Base-by-base conservation (phyloP, 179 eudicot genomes). In the Amaranthus tricolor region DNA sequence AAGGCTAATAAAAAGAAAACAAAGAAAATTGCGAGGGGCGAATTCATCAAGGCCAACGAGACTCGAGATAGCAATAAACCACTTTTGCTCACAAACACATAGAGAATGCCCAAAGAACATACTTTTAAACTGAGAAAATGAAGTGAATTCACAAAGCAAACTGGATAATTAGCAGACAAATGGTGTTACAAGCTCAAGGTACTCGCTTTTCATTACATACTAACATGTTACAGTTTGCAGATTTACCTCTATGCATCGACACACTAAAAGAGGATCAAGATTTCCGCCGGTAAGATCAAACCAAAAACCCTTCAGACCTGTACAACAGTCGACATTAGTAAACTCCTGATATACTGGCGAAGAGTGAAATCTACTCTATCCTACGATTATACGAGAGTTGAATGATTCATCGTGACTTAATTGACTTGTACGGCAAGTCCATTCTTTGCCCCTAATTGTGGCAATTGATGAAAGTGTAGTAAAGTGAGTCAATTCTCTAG, bases 181-280 rank as follows among this genome's bases (percentile, higher is more conserved):
- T 60, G 3, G 60, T 60, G 40, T 43, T 9, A 7, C 40, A 21
- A 60, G 15, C 63, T 19, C 63, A 16, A 14, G 63, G 21, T 19
- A 40, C 63, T 60, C 20, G 63, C 63, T 20, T 62, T 12, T 43
- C 50, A 64, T 15, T 44, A 16, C n/a, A 16, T 44, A 7, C 6
- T 43, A 20, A 64, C 68, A 7, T 31, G 40, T 45, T 64, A 64
- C 68, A 64, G 40, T 21, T 45, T 64, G 51, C 68, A 64, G 9
- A 43, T 45, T 45, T 14, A 2, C 52, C 21, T 44, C 45, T 16
- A 49, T 64, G 10, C 20, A 16, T 44, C 16, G 19, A 44, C 20
- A 64, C 45, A 51, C 50, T 64, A 51, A 43, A 63, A 64, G 68
- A 21, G 21, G n/a, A 43, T 43, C 51, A 44, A 15, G 49, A 31